Percentiles rank a stretch among this genome's conserved stretches.
phyloP scores from a whole-genome alignment of 305 asterid species.

The Petunia hybrid region DNA sequence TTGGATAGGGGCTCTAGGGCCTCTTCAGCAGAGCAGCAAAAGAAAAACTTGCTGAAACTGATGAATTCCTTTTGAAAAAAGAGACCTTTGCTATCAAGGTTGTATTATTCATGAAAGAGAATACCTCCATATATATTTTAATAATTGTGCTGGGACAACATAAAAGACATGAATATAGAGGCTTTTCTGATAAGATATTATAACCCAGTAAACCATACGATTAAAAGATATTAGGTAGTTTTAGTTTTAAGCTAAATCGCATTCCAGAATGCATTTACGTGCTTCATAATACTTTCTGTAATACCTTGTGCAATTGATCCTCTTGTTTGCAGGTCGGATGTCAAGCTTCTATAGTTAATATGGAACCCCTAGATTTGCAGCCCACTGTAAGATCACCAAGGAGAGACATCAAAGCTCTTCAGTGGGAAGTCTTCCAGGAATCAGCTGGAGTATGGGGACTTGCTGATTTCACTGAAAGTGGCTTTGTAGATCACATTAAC shows the following conservation, averaged over 20 bases:
- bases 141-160: conserved; percentile 7
- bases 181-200: neutral
- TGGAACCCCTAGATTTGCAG: conserved; percentile 72
- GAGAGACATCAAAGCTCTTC: conserved; percentile 61
- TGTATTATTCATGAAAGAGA: conserved; percentile 1
- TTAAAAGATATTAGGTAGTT: neutral
- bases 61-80: neutral
- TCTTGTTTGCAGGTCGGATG: conserved; percentile 63
- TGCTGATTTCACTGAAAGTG: conserved; percentile 67
- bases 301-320: neutral
- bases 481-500: conserved; percentile 89
- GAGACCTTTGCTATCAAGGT: conserved; percentile 8
- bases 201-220: neutral
- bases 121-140: neutral
- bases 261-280: neutral
- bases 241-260: neutral
- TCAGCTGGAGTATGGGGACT: conserved; percentile 80
- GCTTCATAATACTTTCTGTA: conserved; percentile 9
- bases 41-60: neutral
- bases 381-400: conserved; percentile 53
- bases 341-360: conserved; percentile 72
- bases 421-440: conserved; percentile 81
- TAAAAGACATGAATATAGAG: neutral
- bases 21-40: neutral
- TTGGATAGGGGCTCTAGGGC: neutral